Base-by-base conservation (phyloP, 2,329 filamentous ascomycete genomes). In the Diplocarpon rosae region DNA sequence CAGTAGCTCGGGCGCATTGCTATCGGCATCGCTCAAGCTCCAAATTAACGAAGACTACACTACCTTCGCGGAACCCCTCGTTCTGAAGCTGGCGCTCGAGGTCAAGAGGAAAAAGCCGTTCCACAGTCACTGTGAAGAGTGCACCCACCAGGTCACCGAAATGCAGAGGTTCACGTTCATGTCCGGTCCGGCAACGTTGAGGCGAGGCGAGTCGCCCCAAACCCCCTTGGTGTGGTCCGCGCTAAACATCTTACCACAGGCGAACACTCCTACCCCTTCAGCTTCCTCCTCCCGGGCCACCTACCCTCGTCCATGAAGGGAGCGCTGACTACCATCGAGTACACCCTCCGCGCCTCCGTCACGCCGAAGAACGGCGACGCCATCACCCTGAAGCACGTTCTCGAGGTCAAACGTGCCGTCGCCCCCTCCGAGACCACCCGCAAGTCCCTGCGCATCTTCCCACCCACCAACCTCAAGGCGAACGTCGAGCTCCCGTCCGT, bases 371-470 rank as follows among this genome's bases (percentile, higher is more conserved):
- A 72, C 48, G 77, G 78, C 53, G 72, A 80, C 64, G 63, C 70
- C 4, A 70, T 84, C 61, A 82, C 75, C 65, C 78, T 83, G 49
- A 72, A 65, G 47, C 80, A 83, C 68, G 73, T 75, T 9, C 69
- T 96, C 36, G 71, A 80, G 44, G 75, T 96, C 54, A 82, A 82
- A 67, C 85, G 90, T 50, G 84, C 88, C 29, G 76, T 96, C 20
- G 73, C 67, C 7, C 66, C 83, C 42, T 78, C 85, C 2, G 84
- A 87, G 39, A 72, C 76, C 42, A 87, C 93, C 49, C 90, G 93
- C 66, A 82, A 89, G 65, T 93, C 85, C 13, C 80, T 95, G 51
- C 86, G 90, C 59, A 85, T 96, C 59, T 98, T 98, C 66, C 92
- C 90, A 38, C 90, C 92, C 0, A 98, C 92, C 54, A 92, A 94